phyloP scores from a whole-genome alignment of 2,329 filamentous ascomycete species.

The Ophiostoma tasmaniense region DNA sequence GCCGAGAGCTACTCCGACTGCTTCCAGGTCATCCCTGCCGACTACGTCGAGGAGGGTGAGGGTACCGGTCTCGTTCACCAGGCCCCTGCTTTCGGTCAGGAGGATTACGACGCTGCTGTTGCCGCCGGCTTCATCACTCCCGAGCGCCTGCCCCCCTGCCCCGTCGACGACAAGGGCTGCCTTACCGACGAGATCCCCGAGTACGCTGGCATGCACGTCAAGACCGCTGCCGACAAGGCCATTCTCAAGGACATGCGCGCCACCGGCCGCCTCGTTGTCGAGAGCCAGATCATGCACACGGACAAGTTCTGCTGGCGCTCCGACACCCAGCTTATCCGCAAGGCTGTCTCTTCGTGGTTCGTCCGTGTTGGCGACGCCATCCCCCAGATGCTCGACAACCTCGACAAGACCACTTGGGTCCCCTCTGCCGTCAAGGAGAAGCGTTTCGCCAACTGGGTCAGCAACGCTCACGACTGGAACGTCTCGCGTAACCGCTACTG shows the following conservation, averaged over 20 bases:
- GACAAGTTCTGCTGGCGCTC: slow-evolving; percentile 92
- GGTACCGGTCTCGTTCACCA: slow-evolving; percentile 94
- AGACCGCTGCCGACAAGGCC: slow-evolving; percentile 82
- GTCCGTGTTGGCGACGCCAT: slow-evolving; percentile 78
- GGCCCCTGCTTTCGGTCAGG: slow-evolving; percentile 86
- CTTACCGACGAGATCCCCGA: slow-evolving; percentile 72
- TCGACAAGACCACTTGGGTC: slow-evolving; percentile 86
- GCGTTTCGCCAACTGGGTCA: slow-evolving; percentile 85
- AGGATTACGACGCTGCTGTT: slow-evolving; percentile 81
- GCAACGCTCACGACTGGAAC: slow-evolving; percentile 89
- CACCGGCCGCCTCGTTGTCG: slow-evolving; percentile 67
- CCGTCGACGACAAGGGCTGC: slow-evolving; percentile 71
- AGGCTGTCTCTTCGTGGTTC: slow-evolving; percentile 90
- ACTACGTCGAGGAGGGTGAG: slow-evolving; percentile 80
- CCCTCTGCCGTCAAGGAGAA: slow-evolving; percentile 84
- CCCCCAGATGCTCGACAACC: slow-evolving; percentile 82
- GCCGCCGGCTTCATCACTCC: slow-evolving; percentile 70
- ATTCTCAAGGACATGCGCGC: slow-evolving; percentile 85
- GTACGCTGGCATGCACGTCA: slow-evolving; percentile 81
- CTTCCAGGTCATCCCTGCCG: slow-evolving; percentile 74
- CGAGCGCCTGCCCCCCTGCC: slow-evolving; percentile 73
- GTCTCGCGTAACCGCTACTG: slow-evolving; percentile 90
- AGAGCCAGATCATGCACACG: slow-evolving; percentile 81
- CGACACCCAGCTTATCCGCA: slow-evolving; percentile 90
- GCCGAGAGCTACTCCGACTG: slow-evolving; percentile 79